Percentiles rank a stretch among this genome's conserved stretches.
Conservation (phyloP, 768 basidiomycete species). For the Mycena albidolilacea region DNA sequence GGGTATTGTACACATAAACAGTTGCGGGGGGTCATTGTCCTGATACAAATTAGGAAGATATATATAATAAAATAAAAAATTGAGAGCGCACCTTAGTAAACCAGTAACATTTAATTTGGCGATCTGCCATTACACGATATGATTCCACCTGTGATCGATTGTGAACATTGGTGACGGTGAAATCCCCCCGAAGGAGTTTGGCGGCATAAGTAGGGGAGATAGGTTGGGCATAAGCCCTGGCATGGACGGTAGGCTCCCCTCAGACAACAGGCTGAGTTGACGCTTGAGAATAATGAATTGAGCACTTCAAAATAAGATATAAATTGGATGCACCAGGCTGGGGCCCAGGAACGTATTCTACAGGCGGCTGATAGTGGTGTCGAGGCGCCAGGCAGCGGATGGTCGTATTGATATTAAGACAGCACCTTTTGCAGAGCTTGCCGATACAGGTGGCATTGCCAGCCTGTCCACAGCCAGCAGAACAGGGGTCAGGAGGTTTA, state of each 20-base stretch:
- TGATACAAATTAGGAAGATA: not conserved
- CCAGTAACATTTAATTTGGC: not conserved
- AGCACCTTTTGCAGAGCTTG: slow-evolving; percentile 3
- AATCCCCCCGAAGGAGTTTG: not conserved
- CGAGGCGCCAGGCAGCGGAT: not conserved
- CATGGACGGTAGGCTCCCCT: not conserved
- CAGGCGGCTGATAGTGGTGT: not conserved
- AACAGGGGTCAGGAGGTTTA: not conserved
- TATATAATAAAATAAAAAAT: not conserved
- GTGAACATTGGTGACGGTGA: not conserved
- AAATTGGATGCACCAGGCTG: too few relatives aligned
- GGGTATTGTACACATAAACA: slow-evolving; percentile 2
- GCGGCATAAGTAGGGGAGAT: not conserved
- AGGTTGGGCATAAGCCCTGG: not conserved
- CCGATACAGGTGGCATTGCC: not conserved
- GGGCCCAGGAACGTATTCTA: not conserved
- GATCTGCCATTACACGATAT: not conserved
- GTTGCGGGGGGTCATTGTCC: not conserved
- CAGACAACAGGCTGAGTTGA: too few relatives aligned
- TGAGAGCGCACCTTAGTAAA: not conserved
- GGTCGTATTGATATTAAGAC: not conserved
- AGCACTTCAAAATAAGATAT: too few relatives aligned
- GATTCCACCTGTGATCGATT: not conserved
- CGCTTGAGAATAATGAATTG: too few relatives aligned
- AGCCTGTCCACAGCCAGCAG: not conserved